These are phyloP conservation scores for Fremontodendron californicum DNA, from an alignment of 345 rosid genomes.

Conservation along the genomic window DNA sequence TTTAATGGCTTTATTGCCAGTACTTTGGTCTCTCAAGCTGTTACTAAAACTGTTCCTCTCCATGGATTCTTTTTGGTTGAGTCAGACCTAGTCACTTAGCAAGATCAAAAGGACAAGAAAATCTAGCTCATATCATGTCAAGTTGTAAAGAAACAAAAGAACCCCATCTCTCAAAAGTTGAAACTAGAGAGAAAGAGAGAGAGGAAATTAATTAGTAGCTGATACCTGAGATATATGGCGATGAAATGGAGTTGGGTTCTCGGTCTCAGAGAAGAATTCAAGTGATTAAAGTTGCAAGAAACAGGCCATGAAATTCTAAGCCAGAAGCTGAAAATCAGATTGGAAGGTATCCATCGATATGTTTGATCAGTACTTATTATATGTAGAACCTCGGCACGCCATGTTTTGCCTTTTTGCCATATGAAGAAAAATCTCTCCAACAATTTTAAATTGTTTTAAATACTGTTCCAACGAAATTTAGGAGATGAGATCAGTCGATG, in stretches of 20 bases:
- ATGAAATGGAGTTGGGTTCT: background rate
- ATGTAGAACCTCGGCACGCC: background rate
- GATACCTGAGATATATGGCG: background rate
- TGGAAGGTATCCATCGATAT: background rate
- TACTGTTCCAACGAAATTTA: background rate
- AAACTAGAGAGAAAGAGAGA: background rate
- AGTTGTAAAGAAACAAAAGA: background rate
- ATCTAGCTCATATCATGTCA: constrained; percentile 15
- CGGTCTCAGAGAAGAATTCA: background rate
- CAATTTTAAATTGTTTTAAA: background rate
- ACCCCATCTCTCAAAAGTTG: background rate
- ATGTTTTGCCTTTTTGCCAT: background rate
- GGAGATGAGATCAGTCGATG: background rate
- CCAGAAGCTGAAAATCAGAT: background rate
- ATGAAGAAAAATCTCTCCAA: background rate
- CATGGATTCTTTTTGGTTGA: constrained; percentile 24
- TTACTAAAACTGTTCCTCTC: constrained; percentile 34
- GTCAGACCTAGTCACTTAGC: constrained; percentile 17
- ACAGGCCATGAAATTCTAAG: background rate
- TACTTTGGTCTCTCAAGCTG: constrained; percentile 34
- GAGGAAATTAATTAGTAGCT: background rate
- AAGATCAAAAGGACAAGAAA: constrained; percentile 17
- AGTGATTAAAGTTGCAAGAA: background rate
- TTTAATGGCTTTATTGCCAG: background rate
- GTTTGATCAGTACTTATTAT: background rate